A percentile compares a stretch with the other conserved stretches of the same genome.
Evolutionary conservation across 495 filamentous ascomycete species (phyloP).

Genomic region (Aspergillus hancockii): DNA sequence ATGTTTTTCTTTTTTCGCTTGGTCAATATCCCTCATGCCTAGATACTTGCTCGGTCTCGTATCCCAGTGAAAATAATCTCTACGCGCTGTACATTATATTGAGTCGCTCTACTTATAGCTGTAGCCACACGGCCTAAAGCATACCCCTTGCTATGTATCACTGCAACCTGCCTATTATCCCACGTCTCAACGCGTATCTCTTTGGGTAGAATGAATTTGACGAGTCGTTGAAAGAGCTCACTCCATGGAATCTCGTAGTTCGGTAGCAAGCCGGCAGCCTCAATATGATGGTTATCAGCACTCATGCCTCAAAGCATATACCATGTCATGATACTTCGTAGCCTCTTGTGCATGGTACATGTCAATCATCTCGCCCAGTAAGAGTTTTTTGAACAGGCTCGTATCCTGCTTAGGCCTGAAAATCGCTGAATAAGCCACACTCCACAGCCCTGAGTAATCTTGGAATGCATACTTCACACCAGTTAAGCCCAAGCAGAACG

Average conservation of each 20-base stretch:
- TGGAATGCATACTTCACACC: no score
- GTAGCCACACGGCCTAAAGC: not conserved
- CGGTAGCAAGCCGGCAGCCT: not conserved
- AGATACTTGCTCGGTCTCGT: not conserved
- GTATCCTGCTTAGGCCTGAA: not conserved
- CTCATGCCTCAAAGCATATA: conserved; percentile 3
- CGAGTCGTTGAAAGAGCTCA: not conserved
- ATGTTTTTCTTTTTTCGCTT: not conserved
- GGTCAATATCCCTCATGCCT: not conserved
- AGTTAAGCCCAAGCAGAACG: no score
- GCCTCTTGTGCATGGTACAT: conserved; percentile 7
- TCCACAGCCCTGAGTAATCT: no score
- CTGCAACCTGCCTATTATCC: not conserved
- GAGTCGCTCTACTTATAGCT: not conserved
- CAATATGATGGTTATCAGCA: no score
- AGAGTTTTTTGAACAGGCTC: no score
- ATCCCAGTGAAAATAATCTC: no score
- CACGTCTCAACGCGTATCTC: not conserved
- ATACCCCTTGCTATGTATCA: not conserved
- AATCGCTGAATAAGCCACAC: no score
- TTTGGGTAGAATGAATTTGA: not conserved
- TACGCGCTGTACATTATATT: no score
- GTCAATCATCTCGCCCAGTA: conserved; percentile 2
- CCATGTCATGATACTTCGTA: conserved; percentile 1
- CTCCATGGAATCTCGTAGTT: conserved; percentile 6